Conservation (phyloP, 2,329 filamentous ascomycete species). For the Ophiostoma quercus region DNA sequence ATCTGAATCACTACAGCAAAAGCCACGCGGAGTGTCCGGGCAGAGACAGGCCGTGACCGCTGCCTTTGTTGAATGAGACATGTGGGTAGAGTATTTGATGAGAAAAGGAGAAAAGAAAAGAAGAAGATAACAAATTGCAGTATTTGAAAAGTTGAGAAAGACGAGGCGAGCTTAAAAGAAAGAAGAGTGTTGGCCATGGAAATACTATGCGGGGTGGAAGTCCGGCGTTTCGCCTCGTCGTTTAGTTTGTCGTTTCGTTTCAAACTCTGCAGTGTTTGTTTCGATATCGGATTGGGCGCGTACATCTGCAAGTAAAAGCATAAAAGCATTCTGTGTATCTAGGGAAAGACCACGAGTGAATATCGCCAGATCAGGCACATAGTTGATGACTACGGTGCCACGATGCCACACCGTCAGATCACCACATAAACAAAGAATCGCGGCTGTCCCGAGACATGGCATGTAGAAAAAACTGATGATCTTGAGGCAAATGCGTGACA, state of each 20-base stretch:
- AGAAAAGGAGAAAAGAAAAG: neutral
- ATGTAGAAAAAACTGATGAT: neutral
- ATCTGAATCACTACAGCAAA: neutral
- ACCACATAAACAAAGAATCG: neutral
- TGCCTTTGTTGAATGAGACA: constrained; percentile 1
- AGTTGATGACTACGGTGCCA: no score
- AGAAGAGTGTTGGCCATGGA: neutral
- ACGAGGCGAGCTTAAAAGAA: neutral
- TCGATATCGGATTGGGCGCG: no score
- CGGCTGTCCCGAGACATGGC: neutral
- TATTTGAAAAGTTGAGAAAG: neutral
- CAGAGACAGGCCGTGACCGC: neutral
- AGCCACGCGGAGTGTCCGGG: constrained; percentile 3
- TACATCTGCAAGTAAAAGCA: no score
- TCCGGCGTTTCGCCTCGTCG: neutral
- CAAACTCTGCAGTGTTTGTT: neutral
- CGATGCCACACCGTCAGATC: neutral
- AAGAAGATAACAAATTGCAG: neutral
- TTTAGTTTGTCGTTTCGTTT: neutral
- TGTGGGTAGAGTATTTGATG: neutral
- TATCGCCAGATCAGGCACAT: no score
- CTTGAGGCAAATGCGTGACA: neutral
- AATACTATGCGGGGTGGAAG: neutral
- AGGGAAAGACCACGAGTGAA: no score
- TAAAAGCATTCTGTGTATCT: no score